Conservation (phyloP, 495 filamentous ascomycete species). For the Jackrogersella minutella region DNA sequence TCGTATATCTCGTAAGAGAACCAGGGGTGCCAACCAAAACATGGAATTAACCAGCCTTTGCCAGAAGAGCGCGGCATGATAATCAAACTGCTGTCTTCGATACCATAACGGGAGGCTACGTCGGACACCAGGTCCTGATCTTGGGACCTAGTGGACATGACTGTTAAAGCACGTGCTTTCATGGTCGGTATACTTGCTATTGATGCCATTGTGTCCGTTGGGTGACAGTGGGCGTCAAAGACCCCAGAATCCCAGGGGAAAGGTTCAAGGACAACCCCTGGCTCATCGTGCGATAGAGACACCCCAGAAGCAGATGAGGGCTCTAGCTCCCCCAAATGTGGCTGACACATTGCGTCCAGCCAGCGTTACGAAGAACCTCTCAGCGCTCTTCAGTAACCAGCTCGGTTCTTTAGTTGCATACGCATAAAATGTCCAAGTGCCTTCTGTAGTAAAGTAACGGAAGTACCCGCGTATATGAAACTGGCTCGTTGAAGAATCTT, state of each 20-base stretch:
- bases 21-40: conserved; percentile 99
- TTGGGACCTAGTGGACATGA: conserved; percentile 88
- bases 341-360: conserved; percentile 29
- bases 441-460: background rate
- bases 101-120: conserved; percentile 61
- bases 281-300: conserved; percentile 13
- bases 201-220: conserved; percentile 91
- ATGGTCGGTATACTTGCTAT: conserved; percentile 73
- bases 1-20: conserved; percentile 90
- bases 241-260: conserved; percentile 89
- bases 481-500: background rate
- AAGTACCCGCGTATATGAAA: background rate
- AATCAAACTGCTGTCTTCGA: conserved; percentile 30
- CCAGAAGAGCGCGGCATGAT: conserved; percentile 8
- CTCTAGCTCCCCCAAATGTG: conserved; percentile 18
- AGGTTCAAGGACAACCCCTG: conserved; percentile 28
- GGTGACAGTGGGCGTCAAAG: conserved; percentile 95
- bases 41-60: conserved; percentile 66
- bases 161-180: conserved; percentile 77
- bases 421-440: background rate
- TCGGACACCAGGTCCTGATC: conserved; percentile 86
- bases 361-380: background rate
- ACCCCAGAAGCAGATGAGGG: conserved; percentile 1
- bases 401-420: background rate
- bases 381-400: background rate